Base-by-base conservation (phyloP, 192 early-diverging fungal genomes). In the Mortierella hygrophila region DNA sequence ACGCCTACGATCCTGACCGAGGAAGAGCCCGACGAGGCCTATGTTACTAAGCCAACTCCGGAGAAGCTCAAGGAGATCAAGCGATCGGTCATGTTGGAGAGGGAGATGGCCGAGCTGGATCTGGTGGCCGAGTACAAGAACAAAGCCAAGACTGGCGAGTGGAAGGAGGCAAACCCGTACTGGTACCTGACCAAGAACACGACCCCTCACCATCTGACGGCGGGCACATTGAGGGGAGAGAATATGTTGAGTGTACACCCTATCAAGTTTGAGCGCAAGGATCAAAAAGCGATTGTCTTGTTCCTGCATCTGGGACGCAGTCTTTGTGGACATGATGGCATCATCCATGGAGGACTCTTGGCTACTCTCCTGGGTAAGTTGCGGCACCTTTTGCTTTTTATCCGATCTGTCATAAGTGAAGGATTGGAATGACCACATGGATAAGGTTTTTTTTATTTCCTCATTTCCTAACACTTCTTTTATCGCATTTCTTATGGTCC, bases 321-420 rank as follows among this genome's bases (percentile, higher is more conserved):
- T 6, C 87, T 96, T 52, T 96, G 94, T 52, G 96, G 96, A 10
- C 96, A 97, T 87, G 90, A 93, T 42, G 89, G 91, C 71, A 96
- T 97, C 80, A 91, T 96, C 44, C 96, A 97, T 82, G 96, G 96
- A 44, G 95, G 94, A 40, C 88, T 95, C 20, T 88, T 93, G 72
- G 94, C 95, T 0, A 95, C 95, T 6, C 76, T 96, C 47, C 46
- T 85, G 6, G 83, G 83, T 85, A 80, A 21, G 18, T 1, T 65
- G 6, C 15, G 15, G 3, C 37, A 2, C 37, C 23, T 55, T 38
- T 68, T 49, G 20, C 70, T 41, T 13, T 21, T 54, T 40, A 40
- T 63, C 9, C 60, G 75, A 41, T 60, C 54, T 26, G 38, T 16
- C 3, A 0, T 3, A 15, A 1, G 69, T 23, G 37, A 32, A 4